Conservation (phyloP, 108 stramenopile species). For the Skeletonema tropicum region DNA sequence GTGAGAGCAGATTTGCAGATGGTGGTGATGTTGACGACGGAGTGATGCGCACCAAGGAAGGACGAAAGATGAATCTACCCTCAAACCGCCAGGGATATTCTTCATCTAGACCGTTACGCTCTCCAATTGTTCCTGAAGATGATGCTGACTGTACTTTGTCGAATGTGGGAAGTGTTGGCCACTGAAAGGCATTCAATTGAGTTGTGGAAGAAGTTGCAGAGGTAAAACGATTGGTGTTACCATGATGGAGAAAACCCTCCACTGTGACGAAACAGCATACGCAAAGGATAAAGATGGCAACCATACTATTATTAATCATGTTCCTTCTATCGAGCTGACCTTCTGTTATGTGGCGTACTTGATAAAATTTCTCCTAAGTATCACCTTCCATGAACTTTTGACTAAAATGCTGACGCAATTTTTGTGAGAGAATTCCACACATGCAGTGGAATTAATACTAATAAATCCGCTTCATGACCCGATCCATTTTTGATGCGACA, state of each 20-base stretch:
- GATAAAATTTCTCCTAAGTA: no score
- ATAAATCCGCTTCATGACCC: no score
- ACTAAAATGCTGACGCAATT: no score
- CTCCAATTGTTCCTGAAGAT: constrained; percentile 5
- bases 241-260: not conserved
- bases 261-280: not conserved
- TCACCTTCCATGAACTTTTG: no score
- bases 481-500: no score
- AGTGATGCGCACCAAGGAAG: constrained; percentile 43
- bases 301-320: no score
- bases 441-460: no score
- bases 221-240: not conserved
- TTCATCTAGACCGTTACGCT: constrained; percentile 46
- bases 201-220: not conserved
- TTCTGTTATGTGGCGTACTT: no score
- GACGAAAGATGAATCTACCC: constrained; percentile 61
- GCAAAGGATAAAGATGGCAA: not conserved
- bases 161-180: constrained; percentile 9
- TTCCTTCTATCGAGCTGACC: not conserved
- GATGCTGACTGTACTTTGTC: not conserved
- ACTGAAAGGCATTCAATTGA: not conserved
- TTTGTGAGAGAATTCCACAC: no score
- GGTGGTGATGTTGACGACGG: constrained; percentile 6
- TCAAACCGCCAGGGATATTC: constrained; percentile 57
- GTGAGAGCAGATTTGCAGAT: constrained; percentile 35